Percentiles rank a stretch among this genome's conserved stretches.
phyloP scores from a whole-genome alignment of 73 alveolate genomes.

The Blepharisma stoltei region DNA sequence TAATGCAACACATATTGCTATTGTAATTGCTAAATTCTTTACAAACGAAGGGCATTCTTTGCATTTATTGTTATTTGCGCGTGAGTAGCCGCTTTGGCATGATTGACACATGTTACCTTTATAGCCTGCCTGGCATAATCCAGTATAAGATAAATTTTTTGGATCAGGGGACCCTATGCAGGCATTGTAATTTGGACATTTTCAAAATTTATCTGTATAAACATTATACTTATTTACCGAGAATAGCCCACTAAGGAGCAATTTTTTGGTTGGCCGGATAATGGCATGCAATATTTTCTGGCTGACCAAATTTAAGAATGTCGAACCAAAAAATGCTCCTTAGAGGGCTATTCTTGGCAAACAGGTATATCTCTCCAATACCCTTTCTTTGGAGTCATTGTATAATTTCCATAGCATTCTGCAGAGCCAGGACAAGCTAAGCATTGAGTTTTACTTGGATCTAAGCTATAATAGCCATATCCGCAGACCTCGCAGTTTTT shows the following conservation, averaged over 20 bases:
- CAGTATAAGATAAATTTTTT: constrained; percentile 14
- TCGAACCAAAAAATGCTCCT: too few species aligned
- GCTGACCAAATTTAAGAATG: too few species aligned
- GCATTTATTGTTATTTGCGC: constrained; percentile 50
- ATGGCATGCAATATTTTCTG: too few species aligned
- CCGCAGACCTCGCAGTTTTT: background rate
- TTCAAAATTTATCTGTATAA: background rate
- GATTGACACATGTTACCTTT: constrained; percentile 63
- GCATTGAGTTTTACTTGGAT: background rate
- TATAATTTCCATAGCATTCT: background rate
- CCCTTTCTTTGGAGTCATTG: background rate
- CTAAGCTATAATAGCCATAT: background rate
- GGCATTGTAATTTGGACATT: background rate
- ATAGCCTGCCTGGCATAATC: constrained; percentile 56
- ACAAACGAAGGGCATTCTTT: constrained; percentile 45
- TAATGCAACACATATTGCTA: constrained; percentile 33
- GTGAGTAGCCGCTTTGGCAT: constrained; percentile 60
- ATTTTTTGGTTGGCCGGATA: too few species aligned
- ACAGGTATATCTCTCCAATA: constrained; percentile 26
- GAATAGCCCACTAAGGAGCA: too few species aligned
- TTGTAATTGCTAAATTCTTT: constrained; percentile 34
- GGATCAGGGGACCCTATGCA: background rate
- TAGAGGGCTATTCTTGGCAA: too few species aligned
- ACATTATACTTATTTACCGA: too few species aligned
- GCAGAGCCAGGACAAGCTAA: background rate